Base-by-base conservation (phyloP, 2,329 filamentous ascomycete genomes). In the Fusarium sulawesiense region DNA sequence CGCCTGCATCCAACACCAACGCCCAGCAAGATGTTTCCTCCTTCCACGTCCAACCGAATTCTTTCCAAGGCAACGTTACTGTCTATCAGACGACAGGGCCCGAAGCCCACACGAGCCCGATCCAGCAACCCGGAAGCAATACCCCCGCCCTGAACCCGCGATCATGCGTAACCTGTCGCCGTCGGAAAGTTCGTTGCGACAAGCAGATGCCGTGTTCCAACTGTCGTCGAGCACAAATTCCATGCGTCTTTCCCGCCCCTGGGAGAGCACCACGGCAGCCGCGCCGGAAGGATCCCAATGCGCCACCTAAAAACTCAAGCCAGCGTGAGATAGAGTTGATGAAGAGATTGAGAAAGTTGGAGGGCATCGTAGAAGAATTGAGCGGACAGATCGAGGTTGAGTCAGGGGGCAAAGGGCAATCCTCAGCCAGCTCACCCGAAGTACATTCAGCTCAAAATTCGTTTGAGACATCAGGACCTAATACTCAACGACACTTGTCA, bases 141-240 rank as follows among this genome's bases (percentile, higher is more conserved):
- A 56, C 71, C 23, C 78, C 80, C 9, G 78, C 78, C 40, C 62
- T 85, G 48, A 85, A 85, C 66, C 84, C 84, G 30, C 79, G 84
- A 64, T 85, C 83, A 66, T 85, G 84, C 70, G 83, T 86, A 20
- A 85, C 83, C 41, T 86, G 84, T 66, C 80, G 84, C 13, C 82
- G 84, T 46, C 83, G 89, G 66, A 91, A 92, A 78, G 92, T 94
- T 57, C 91, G 91, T 75, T 94, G 92, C 83, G 91, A 94, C 82
- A 93, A 93, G 82, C 85, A 88, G 74, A 88, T 92, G 83, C 90
- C 91, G 18, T 94, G 92, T 78, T 88, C 88, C 73, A 93, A 94
- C 78, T 94, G 92, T 78, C 87, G 87, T 44, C 88, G 90, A 69
- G 90, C 90, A 42, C 83, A 89, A 72, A 91, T 91, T 61, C 87